Evolutionary conservation across 2,329 filamentous ascomycete genomes (phyloP).

Genomic region (Chaetomium strumarium): DNA sequence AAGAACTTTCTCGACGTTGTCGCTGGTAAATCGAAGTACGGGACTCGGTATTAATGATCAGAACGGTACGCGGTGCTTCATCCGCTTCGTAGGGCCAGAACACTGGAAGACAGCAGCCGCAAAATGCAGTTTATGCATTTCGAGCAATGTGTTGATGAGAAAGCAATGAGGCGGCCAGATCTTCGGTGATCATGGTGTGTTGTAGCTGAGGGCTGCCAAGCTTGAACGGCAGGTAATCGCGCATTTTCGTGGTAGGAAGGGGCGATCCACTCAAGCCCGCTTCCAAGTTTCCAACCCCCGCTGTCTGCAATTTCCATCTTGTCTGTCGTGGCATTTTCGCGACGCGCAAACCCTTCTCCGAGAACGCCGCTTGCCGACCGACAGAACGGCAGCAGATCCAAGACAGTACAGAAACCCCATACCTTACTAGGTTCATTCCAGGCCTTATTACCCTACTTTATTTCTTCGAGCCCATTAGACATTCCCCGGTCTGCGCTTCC

Average conservation of each 20-base stretch:
- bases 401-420: constrained; percentile 1
- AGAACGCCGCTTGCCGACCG: constrained; percentile 17
- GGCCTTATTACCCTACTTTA: constrained; percentile 2
- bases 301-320: constrained; percentile 15
- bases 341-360: constrained; percentile 20
- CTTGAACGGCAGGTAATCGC: neutral
- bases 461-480: neutral
- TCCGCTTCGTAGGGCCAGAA: no score
- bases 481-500: constrained; percentile 1
- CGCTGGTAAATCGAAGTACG: constrained; percentile 37
- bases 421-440: constrained; percentile 4
- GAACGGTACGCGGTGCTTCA: neutral
- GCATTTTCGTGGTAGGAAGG: constrained; percentile 3
- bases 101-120: neutral
- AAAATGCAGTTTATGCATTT: neutral
- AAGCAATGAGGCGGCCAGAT: no score
- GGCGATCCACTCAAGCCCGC: constrained; percentile 17
- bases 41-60: constrained; percentile 26
- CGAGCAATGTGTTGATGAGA: no score
- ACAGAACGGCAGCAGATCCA: constrained; percentile 9
- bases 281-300: constrained; percentile 15
- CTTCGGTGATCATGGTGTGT: neutral
- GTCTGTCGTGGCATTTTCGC: constrained; percentile 23
- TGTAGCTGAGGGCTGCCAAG: neutral
- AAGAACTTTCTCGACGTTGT: constrained; percentile 38